These are phyloP conservation scores for Raffaelea ambrosiae DNA, from an alignment of 2,329 filamentous ascomycete genomes.

Conservation along the genomic window DNA sequence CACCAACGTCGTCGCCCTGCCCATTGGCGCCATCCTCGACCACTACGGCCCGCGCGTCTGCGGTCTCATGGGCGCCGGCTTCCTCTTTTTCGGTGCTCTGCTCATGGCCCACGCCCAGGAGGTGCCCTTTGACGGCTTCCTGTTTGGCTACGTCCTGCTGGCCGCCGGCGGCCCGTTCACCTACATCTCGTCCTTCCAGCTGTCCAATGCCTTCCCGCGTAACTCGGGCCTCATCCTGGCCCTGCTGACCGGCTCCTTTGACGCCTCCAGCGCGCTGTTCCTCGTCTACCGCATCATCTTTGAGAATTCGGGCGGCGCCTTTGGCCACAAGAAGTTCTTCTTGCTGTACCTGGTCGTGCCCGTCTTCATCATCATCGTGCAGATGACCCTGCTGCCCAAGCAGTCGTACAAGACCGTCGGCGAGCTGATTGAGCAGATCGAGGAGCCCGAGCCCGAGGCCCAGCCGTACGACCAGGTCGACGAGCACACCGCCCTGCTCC, in stretches of 20 bases:
- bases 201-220: slow-evolving; percentile 74
- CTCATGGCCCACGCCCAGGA: slow-evolving; percentile 60
- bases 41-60: slow-evolving; percentile 70
- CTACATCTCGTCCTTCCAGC: slow-evolving; percentile 76
- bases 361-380: slow-evolving; percentile 52
- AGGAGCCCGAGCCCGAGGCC: slow-evolving; percentile 34
- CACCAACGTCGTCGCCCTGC: slow-evolving; percentile 79
- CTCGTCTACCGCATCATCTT: slow-evolving; percentile 65
- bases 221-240: slow-evolving; percentile 73
- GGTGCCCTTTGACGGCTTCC: slow-evolving; percentile 65
- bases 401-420: slow-evolving; percentile 79
- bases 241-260: slow-evolving; percentile 72
- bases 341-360: slow-evolving; percentile 64
- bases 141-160: slow-evolving; percentile 66
- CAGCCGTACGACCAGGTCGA: slow-evolving; percentile 43
- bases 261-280: slow-evolving; percentile 72
- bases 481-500: slow-evolving; percentile 46
- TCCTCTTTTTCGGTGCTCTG: slow-evolving; percentile 60
- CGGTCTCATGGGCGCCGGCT: slow-evolving; percentile 60
- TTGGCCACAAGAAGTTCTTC: slow-evolving; percentile 64
- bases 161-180: slow-evolving; percentile 73
- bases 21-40: slow-evolving; percentile 79
- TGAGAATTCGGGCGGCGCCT: slow-evolving; percentile 37
- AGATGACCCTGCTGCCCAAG: slow-evolving; percentile 63
- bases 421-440: slow-evolving; percentile 68